Evolutionary conservation across 495 filamentous ascomycete genomes (phyloP).

Genomic region (Penicillium manginii): DNA sequence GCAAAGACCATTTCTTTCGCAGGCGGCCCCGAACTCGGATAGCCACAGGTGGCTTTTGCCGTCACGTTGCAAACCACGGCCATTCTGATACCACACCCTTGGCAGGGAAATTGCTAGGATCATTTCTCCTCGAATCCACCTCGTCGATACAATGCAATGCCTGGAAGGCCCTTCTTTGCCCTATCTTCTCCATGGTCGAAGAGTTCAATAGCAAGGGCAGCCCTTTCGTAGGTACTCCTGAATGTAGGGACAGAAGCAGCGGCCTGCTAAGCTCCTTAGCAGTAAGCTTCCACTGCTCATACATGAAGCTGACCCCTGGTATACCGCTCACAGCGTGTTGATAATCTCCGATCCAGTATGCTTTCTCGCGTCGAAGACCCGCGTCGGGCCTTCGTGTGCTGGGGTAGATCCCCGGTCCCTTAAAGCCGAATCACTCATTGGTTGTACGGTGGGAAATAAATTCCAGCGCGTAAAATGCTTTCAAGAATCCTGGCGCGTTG

Average conservation of each 20-base stretch:
- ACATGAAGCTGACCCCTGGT: slow-evolving; percentile 34
- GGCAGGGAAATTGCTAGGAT: slow-evolving; percentile 59
- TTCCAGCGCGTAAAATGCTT: slow-evolving; percentile 55
- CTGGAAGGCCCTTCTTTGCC: slow-evolving; percentile 50
- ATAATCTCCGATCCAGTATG: neutral
- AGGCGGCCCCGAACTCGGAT: slow-evolving; percentile 10
- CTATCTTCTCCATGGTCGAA: slow-evolving; percentile 67
- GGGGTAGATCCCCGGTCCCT: slow-evolving; percentile 41
- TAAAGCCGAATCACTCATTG: slow-evolving; percentile 55
- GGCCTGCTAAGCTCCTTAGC: neutral
- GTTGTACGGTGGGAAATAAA: slow-evolving; percentile 49
- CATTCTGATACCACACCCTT: slow-evolving; percentile 59
- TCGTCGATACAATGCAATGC: slow-evolving; percentile 50
- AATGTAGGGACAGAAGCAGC: slow-evolving; percentile 33
- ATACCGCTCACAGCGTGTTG: slow-evolving; percentile 54
- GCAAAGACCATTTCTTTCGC: slow-evolving; percentile 4
- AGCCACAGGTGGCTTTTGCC: slow-evolving; percentile 25
- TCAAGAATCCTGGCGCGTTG: slow-evolving; percentile 45
- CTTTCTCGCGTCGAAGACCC: slow-evolving; percentile 45
- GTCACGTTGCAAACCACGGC: slow-evolving; percentile 43
- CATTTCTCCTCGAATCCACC: slow-evolving; percentile 55
- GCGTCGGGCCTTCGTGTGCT: slow-evolving; percentile 51
- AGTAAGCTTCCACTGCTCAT: neutral
- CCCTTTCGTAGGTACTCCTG: slow-evolving; percentile 52
- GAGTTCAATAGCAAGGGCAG: slow-evolving; percentile 43